Conservation (phyloP, 371 early-diverging fungal species). For the Phascolomyces articulosus region DNA sequence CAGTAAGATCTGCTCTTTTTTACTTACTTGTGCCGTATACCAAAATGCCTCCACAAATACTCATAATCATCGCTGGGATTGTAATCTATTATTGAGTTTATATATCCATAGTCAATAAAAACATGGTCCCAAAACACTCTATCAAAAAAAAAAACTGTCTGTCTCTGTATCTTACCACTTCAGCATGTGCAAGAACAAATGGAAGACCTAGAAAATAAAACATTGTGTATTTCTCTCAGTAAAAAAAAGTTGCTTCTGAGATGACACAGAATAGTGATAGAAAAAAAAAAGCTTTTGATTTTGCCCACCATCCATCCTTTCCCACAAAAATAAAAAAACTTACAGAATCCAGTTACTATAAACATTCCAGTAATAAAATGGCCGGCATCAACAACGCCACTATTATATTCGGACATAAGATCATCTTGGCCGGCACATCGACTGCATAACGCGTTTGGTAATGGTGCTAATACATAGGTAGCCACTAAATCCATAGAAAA, state of each 20-base stretch:
- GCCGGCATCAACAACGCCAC: slow-evolving; percentile 84
- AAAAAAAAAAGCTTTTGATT: too few relatives aligned
- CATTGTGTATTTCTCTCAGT: not conserved
- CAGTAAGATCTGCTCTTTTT: not conserved
- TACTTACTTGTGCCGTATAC: slow-evolving; percentile 84
- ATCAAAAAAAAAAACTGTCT: too few relatives aligned
- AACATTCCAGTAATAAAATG: slow-evolving; percentile 92
- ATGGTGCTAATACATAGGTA: slow-evolving; percentile 85
- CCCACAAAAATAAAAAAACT: slow-evolving; percentile 14
- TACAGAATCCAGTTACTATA: slow-evolving; percentile 91
- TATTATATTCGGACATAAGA: slow-evolving; percentile 76
- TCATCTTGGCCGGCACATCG: slow-evolving; percentile 76
- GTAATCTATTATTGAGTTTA: slow-evolving; percentile 49
- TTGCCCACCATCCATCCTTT: too few relatives aligned
- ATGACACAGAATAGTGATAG: too few relatives aligned
- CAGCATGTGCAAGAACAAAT: slow-evolving; percentile 75
- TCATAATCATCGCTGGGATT: slow-evolving; percentile 84
- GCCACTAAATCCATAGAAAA: slow-evolving; percentile 51
- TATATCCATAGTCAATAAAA: too few relatives aligned
- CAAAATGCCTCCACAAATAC: slow-evolving; percentile 83
- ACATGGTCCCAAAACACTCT: too few relatives aligned
- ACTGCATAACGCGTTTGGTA: slow-evolving; percentile 88
- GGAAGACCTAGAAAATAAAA: slow-evolving; percentile 54
- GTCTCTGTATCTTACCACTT: slow-evolving; percentile 57
- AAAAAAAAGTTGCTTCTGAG: not conserved